phyloP scores from a whole-genome alignment of 2,329 filamentous ascomycete genomes.

The Trichocomaceae sp. region DNA sequence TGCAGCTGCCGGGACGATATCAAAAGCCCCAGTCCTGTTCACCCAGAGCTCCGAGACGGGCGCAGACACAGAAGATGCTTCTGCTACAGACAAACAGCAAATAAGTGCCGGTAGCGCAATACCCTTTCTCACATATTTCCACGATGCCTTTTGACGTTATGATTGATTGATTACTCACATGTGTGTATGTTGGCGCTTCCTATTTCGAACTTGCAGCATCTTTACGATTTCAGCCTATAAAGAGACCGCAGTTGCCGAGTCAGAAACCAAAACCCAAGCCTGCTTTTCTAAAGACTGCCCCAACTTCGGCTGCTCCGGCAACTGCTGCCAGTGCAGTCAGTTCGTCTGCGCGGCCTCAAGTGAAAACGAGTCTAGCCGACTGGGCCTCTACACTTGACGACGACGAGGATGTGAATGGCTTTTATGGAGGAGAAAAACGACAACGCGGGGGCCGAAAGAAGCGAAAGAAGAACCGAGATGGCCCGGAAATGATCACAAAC shows the following conservation, averaged over 20 bases:
- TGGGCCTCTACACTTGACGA: constrained; percentile 77
- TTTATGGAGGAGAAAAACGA: constrained; percentile 60
- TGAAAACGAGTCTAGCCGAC: constrained; percentile 68
- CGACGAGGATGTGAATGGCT: constrained; percentile 66
- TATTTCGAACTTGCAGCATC: constrained; percentile 44
- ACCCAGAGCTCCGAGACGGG: constrained; percentile 49
- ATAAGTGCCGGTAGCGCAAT: constrained; percentile 54
- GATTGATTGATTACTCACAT: constrained; percentile 49
- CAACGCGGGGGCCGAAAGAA: constrained; percentile 72
- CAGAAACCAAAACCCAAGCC: constrained; percentile 59
- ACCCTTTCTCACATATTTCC: constrained; percentile 26
- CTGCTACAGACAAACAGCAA: constrained; percentile 59
- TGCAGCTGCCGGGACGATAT: constrained; percentile 57
- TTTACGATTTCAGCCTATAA: constrained; percentile 80
- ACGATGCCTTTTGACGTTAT: constrained; percentile 20
- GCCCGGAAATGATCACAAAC: constrained; percentile 54
- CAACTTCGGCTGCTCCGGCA: constrained; percentile 23
- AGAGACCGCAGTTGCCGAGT: constrained; percentile 61
- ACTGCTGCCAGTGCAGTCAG: constrained; percentile 19
- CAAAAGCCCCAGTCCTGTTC: constrained; percentile 68
- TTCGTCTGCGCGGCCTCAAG: constrained; percentile 39
- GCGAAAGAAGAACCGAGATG: constrained; percentile 65
- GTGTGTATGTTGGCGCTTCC: constrained; percentile 28
- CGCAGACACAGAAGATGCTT: constrained; percentile 41
- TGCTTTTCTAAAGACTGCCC: constrained; percentile 46